These are phyloP conservation scores for Cladosporium sp. DNA, from an alignment of 2,329 filamentous ascomycete genomes.

Conservation along the genomic window DNA sequence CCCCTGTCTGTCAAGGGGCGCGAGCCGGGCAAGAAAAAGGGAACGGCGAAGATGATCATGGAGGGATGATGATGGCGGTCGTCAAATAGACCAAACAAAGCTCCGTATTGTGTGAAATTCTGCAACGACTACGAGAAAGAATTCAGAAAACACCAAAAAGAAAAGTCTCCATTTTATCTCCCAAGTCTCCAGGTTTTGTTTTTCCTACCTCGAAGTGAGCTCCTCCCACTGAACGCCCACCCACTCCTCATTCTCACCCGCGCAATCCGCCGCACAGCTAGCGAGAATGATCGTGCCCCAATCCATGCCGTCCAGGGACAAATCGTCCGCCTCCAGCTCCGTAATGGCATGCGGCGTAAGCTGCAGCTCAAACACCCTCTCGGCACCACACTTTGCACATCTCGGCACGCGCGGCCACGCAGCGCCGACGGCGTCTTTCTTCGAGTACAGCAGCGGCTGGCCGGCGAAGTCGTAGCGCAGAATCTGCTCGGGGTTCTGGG, in stretches of 20 bases:
- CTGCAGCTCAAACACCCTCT: constrained; percentile 85
- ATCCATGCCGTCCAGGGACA: constrained; percentile 77
- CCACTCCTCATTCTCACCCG: constrained; percentile 78
- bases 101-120: background rate
- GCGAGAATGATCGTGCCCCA: constrained; percentile 91
- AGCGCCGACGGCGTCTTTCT: constrained; percentile 68
- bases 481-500: constrained; percentile 48
- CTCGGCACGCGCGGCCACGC: constrained; percentile 53
- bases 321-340: constrained; percentile 73
- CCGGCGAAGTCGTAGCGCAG: constrained; percentile 47
- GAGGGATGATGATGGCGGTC: background rate
- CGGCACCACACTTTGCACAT: constrained; percentile 69
- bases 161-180: too few relatives aligned
- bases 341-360: constrained; percentile 85
- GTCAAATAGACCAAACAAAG: background rate
- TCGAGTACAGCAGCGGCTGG: constrained; percentile 67
- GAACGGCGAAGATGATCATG: background rate
- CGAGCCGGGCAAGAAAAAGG: constrained; percentile 5
- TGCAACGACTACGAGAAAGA: constrained; percentile 3
- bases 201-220: background rate
- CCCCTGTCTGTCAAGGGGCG: background rate
- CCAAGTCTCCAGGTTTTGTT: too few relatives aligned
- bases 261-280: constrained; percentile 76
- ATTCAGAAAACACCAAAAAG: background rate
- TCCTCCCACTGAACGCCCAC: constrained; percentile 98